These are phyloP conservation scores for Starmerella vitae DNA, from an alignment of 805 yeast species.

Conservation along the genomic window DNA sequence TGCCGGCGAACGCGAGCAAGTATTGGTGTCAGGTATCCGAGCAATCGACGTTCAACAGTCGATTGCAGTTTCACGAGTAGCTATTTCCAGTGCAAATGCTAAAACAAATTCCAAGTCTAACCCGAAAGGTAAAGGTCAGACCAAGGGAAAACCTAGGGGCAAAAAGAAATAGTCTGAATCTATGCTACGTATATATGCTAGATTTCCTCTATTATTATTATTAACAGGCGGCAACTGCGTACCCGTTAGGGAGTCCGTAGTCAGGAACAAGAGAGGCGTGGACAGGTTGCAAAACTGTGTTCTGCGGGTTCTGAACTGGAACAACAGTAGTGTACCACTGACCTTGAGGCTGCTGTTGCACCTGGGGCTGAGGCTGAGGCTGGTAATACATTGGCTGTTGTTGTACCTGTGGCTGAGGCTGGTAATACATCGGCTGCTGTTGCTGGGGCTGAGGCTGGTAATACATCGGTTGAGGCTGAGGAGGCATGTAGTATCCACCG, in stretches of 20 bases:
- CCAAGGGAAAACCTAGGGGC: background rate
- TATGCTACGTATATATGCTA: too few relatives aligned
- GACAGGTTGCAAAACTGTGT: constrained; percentile 10
- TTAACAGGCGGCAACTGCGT: constrained; percentile 6
- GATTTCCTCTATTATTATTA: too few relatives aligned
- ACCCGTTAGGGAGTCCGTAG: constrained; percentile 15
- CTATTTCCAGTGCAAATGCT: constrained; percentile 7
- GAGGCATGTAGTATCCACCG: background rate
- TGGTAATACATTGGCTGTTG: background rate
- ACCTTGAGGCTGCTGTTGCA: constrained; percentile 8
- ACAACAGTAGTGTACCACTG: constrained; percentile 12
- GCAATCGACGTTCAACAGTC: constrained; percentile 15
- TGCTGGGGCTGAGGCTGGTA: constrained; percentile 1
- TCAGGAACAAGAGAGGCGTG: constrained; percentile 13
- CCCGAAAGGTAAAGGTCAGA: too few relatives aligned
- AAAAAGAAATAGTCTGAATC: too few relatives aligned
- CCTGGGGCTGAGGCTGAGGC: constrained; percentile 2
- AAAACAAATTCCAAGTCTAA: too few relatives aligned
- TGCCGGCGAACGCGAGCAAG: constrained; percentile 9
- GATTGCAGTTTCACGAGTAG: constrained; percentile 14
- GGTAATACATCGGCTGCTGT: constrained; percentile 6
- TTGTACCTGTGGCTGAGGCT: constrained; percentile 1
- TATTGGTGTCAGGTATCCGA: constrained; percentile 8
- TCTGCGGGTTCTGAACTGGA: constrained; percentile 10
- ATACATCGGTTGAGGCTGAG: constrained; percentile 2